Evolutionary conservation across 768 basidiomycete genomes (phyloP).

Genomic region (Pholiota molesta): DNA sequence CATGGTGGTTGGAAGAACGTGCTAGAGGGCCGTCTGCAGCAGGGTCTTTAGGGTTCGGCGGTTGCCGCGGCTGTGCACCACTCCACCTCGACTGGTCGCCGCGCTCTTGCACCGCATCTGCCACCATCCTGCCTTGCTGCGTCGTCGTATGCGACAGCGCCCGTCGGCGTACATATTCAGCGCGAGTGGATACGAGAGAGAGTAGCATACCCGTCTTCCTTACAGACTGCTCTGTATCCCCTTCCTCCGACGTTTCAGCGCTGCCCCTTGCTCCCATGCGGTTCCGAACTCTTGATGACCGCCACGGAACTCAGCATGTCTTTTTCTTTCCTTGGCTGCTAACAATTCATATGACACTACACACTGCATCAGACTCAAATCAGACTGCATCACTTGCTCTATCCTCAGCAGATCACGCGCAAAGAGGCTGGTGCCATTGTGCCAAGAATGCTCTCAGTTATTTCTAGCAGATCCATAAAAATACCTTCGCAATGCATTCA

Average conservation of each 20-base stretch:
- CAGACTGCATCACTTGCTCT: too few relatives aligned
- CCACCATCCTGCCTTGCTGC: background rate
- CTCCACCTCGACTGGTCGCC: background rate
- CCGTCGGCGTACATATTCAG: background rate
- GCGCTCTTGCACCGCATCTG: slow-evolving; percentile 1
- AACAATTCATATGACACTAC: too few relatives aligned
- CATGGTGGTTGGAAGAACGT: slow-evolving; percentile 43
- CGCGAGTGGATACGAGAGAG: background rate
- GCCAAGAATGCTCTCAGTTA: background rate
- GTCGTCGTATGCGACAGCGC: slow-evolving; percentile 4
- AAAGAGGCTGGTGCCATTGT: background rate
- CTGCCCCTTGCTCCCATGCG: background rate
- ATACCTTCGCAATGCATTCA: background rate
- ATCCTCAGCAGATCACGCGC: background rate
- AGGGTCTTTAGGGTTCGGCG: slow-evolving; percentile 22
- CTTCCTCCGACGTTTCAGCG: slow-evolving; percentile 10
- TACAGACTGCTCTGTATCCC: background rate
- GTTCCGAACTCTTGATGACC: background rate
- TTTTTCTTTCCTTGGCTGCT: too few relatives aligned
- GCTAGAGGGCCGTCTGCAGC: slow-evolving; percentile 9
- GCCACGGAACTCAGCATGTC: too few relatives aligned
- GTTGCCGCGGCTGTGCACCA: slow-evolving; percentile 20
- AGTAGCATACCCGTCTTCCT: background rate
- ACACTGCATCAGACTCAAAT: too few relatives aligned
- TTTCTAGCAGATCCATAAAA: background rate